phyloP scores from a whole-genome alignment of 768 basidiomycete genomes.

The Paxillus ammoniavirescens region DNA sequence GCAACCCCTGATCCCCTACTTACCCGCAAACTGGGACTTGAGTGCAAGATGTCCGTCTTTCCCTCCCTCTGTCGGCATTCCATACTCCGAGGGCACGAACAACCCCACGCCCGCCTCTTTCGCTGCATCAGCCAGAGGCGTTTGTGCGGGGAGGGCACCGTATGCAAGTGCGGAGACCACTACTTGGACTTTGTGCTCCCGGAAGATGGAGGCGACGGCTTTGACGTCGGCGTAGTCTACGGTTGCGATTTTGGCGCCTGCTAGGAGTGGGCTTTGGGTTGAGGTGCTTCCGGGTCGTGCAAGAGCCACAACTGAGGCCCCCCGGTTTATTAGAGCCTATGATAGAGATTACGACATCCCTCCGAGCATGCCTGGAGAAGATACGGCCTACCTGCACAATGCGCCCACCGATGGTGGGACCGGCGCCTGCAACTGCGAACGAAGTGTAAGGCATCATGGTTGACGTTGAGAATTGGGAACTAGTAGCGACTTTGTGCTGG shows the following conservation, averaged over 20 bases:
- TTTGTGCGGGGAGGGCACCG: slow-evolving; percentile 25
- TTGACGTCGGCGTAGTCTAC: slow-evolving; percentile 29
- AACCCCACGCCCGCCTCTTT: slow-evolving; percentile 36
- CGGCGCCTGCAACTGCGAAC: slow-evolving; percentile 36
- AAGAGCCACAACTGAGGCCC: slow-evolving; percentile 26
- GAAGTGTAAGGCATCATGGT: slow-evolving; percentile 30
- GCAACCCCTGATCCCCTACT: not conserved
- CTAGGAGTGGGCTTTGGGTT: slow-evolving; percentile 15
- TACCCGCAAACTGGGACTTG: slow-evolving; percentile 32
- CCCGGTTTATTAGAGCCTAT: slow-evolving; percentile 21
- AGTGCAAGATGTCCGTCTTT: slow-evolving; percentile 21
- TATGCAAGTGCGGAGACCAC: slow-evolving; percentile 33
- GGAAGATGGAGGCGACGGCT: slow-evolving; percentile 26
- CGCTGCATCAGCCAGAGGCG: slow-evolving; percentile 33
- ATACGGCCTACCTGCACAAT: slow-evolving; percentile 26
- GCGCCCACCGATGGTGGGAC: slow-evolving; percentile 34
- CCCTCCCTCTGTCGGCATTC: slow-evolving; percentile 33
- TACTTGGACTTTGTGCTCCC: slow-evolving; percentile 33
- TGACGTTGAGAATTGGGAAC: not conserved
- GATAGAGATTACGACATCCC: not conserved
- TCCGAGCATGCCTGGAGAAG: not conserved
- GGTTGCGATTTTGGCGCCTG: slow-evolving; percentile 24
- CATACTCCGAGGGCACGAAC: slow-evolving; percentile 40
- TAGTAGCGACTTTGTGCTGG: not conserved
- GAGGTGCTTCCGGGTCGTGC: slow-evolving; percentile 22